Conservation (phyloP, 495 filamentous ascomycete species). For the Tuber borchii region DNA sequence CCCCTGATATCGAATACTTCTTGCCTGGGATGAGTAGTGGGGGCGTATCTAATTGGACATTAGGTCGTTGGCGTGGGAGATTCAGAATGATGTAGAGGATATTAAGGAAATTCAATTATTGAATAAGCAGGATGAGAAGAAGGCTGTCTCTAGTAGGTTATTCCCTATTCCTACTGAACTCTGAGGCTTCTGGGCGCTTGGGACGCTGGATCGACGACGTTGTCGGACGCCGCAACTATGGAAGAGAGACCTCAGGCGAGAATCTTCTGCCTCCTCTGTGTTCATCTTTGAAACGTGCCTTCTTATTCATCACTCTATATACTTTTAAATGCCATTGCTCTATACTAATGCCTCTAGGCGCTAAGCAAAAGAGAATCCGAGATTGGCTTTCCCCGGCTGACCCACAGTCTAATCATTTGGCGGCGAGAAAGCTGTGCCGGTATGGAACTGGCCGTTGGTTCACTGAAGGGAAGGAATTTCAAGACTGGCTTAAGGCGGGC, state of each 20-base stretch:
- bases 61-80: constrained; percentile 11
- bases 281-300: background rate
- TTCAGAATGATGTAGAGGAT: constrained; percentile 9
- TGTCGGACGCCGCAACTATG: background rate
- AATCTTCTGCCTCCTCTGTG: background rate
- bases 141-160: background rate
- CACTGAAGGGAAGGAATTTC: constrained; percentile 6
- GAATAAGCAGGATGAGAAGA: constrained; percentile 5
- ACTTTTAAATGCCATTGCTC: background rate
- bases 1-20: too few species aligned
- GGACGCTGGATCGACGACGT: background rate
- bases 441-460: constrained; percentile 24
- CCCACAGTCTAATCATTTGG: constrained; percentile 11
- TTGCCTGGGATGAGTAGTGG: background rate
- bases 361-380: background rate
- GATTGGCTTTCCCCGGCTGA: constrained; percentile 7
- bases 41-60: background rate
- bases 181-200: background rate
- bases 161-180: background rate
- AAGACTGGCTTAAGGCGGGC: constrained; percentile 10
- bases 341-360: background rate
- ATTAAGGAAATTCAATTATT: constrained; percentile 1
- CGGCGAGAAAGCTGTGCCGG: constrained; percentile 12
- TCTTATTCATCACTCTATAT: background rate
- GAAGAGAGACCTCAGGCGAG: background rate